A percentile compares a stretch with the other conserved stretches of the same genome.
phyloP scores from a whole-genome alignment of 805 yeast genomes.

The Vanderwaltozyma yarrowii region DNA sequence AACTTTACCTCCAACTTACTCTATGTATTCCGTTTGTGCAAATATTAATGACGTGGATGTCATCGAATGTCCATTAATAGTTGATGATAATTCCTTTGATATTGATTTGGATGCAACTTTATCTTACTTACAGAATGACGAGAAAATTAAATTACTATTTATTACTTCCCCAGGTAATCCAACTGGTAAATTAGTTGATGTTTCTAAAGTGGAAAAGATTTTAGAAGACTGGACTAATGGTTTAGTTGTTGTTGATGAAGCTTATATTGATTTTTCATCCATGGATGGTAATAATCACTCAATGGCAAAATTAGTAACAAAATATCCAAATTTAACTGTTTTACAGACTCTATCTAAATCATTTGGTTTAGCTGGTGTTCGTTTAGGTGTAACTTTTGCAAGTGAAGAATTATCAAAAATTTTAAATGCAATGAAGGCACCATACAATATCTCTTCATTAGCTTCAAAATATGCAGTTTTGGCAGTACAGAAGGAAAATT shows the following conservation, averaged over 20 bases:
- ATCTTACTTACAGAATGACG: slow-evolving; percentile 43
- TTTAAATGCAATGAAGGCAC: slow-evolving; percentile 88
- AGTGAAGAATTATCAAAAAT: slow-evolving; percentile 48
- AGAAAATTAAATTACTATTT: slow-evolving; percentile 61
- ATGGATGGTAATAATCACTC: slow-evolving; percentile 36
- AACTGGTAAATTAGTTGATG: slow-evolving; percentile 58
- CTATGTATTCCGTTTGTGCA: slow-evolving; percentile 92
- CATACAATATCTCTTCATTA: slow-evolving; percentile 81
- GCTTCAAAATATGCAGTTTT: slow-evolving; percentile 67
- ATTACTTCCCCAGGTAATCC: slow-evolving; percentile 97
- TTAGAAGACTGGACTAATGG: slow-evolving; percentile 55
- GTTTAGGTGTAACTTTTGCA: slow-evolving; percentile 76
- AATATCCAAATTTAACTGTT: slow-evolving; percentile 74
- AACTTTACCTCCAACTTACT: slow-evolving; percentile 92
- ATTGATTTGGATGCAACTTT: slow-evolving; percentile 48
- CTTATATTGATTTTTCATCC: slow-evolving; percentile 83
- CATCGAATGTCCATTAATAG: slow-evolving; percentile 56
- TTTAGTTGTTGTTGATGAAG: slow-evolving; percentile 83
- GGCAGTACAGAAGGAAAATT: slow-evolving; percentile 53
- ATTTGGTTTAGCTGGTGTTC: slow-evolving; percentile 91
- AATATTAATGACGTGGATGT: slow-evolving; percentile 78
- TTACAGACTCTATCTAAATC: slow-evolving; percentile 90
- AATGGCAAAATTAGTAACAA: slow-evolving; percentile 64
- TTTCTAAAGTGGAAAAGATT: slow-evolving; percentile 38
- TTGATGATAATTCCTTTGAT: slow-evolving; percentile 50